phyloP scores from a whole-genome alignment of 139 green algal species.

The Yamagishiella unicocca region DNA sequence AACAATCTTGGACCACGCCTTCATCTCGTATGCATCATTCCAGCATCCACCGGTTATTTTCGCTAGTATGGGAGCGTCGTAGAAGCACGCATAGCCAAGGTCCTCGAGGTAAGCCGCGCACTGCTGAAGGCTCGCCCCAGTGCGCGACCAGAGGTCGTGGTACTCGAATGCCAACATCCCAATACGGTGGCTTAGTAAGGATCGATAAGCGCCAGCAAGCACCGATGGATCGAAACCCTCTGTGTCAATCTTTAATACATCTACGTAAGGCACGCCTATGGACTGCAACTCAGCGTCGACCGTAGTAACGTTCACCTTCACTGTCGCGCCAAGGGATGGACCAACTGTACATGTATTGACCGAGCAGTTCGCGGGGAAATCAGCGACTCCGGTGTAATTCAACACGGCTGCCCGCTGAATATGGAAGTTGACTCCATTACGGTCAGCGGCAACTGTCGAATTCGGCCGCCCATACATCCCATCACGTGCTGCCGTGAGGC shows the following conservation, averaged over 20 bases:
- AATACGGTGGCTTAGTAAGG: not conserved
- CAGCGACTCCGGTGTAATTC: not conserved
- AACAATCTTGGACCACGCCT: not conserved
- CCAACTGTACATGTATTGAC: not conserved
- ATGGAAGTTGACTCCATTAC: not conserved
- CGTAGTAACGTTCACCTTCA: not conserved
- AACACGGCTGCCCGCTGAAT: not conserved
- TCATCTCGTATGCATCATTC: not conserved
- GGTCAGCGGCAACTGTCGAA: not conserved
- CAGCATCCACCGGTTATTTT: not conserved
- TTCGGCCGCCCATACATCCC: not conserved
- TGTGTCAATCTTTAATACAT: constrained; percentile 16
- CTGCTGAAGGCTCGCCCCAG: not conserved
- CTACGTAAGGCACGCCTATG: not conserved
- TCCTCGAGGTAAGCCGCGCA: not conserved
- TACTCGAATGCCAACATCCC: constrained; percentile 2
- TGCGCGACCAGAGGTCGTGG: not conserved
- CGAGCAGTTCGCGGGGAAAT: not conserved
- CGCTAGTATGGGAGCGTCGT: not conserved
- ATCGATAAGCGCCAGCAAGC: not conserved
- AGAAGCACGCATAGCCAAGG: constrained; percentile 15
- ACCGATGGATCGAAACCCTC: constrained; percentile 14
- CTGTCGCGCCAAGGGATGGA: too few relatives aligned
- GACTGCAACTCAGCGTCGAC: not conserved
- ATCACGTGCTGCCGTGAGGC: not conserved